Evolutionary conservation across 1,284 basidiomycete species (phyloP).

Genomic region (Moesziomyces parantarcticus): DNA sequence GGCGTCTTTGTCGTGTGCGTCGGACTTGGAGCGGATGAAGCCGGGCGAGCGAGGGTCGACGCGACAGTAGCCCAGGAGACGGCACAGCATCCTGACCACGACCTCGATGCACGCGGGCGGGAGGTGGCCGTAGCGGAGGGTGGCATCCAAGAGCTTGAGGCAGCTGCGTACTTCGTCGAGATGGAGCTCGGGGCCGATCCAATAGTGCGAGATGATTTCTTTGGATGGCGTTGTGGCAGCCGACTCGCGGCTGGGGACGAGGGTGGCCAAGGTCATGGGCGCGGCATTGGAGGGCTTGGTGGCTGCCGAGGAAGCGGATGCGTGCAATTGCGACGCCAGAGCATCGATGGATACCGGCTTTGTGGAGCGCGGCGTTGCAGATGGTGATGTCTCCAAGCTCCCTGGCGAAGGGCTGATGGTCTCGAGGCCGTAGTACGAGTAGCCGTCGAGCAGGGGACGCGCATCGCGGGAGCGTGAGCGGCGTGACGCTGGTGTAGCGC

Average conservation of each 20-base stretch:
- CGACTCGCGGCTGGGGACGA: conserved; percentile 47
- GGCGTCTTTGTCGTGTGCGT: conserved; percentile 25
- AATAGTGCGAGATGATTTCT: conserved; percentile 24
- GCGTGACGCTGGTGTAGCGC: conserved; percentile 20
- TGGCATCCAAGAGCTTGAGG: conserved; percentile 58
- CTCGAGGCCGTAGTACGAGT: conserved; percentile 65
- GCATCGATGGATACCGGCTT: conserved; percentile 42
- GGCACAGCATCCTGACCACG: conserved; percentile 57
- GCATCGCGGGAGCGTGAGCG: conserved; percentile 53
- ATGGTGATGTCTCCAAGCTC: conserved; percentile 45
- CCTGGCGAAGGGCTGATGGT: conserved; percentile 45
- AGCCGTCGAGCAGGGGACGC: conserved; percentile 54
- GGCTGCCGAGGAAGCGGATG: conserved; percentile 12
- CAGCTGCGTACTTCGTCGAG: conserved; percentile 54
- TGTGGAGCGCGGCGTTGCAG: conserved; percentile 39
- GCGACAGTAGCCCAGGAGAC: conserved; percentile 55
- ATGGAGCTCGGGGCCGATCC: conserved; percentile 51
- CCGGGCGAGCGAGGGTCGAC: conserved; percentile 34
- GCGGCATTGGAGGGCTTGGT: conserved; percentile 24
- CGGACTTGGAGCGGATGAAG: conserved; percentile 23
- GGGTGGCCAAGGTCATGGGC: conserved; percentile 54
- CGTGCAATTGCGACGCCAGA: conserved; percentile 31
- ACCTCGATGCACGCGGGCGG: conserved; percentile 54
- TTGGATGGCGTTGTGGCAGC: conserved; percentile 3
- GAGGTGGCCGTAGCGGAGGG: conserved; percentile 59